Evolutionary conservation across 768 basidiomycete species (phyloP).

Genomic region (Sistotremastrum suecicum): DNA sequence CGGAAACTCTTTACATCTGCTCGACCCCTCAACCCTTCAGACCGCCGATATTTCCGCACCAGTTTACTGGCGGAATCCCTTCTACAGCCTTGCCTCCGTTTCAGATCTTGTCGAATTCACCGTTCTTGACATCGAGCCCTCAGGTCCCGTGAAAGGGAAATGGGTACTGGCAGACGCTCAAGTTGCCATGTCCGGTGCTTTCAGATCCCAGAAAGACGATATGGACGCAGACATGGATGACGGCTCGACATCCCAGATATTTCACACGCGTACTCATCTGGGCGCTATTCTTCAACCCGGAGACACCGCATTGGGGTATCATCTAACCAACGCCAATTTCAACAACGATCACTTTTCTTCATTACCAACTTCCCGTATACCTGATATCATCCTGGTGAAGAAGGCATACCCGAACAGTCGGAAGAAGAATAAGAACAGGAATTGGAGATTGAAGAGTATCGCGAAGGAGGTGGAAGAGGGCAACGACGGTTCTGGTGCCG

Average conservation of each 20-base stretch:
- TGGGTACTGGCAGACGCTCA: slow-evolving; percentile 81
- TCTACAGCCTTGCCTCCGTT: slow-evolving; percentile 68
- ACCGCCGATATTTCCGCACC: slow-evolving; percentile 63
- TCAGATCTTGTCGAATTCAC: slow-evolving; percentile 90
- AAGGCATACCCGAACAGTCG: slow-evolving; percentile 90
- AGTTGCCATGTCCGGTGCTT: slow-evolving; percentile 73
- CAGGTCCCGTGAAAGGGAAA: slow-evolving; percentile 57
- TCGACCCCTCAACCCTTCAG: slow-evolving; percentile 82
- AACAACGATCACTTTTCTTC: slow-evolving; percentile 78
- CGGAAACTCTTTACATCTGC: slow-evolving; percentile 79
- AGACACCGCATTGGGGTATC: slow-evolving; percentile 85
- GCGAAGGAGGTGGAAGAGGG: slow-evolving; percentile 84
- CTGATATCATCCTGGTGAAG: slow-evolving; percentile 87
- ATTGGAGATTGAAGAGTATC: slow-evolving; percentile 85
- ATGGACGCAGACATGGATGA: slow-evolving; percentile 44
- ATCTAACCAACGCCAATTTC: slow-evolving; percentile 80
- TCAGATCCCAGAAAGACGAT: slow-evolving; percentile 37
- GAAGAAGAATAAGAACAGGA: slow-evolving; percentile 76
- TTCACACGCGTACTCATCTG: slow-evolving; percentile 92
- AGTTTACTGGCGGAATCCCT: slow-evolving; percentile 86
- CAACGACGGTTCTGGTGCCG: slow-evolving; percentile 44
- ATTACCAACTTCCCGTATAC: slow-evolving; percentile 52
- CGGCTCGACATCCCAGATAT: slow-evolving; percentile 60
- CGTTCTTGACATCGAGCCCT: slow-evolving; percentile 85
- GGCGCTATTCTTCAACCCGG: slow-evolving; percentile 90